phyloP scores from a whole-genome alignment of 148 eudicot genomes.

The Beta vulgaris region DNA sequence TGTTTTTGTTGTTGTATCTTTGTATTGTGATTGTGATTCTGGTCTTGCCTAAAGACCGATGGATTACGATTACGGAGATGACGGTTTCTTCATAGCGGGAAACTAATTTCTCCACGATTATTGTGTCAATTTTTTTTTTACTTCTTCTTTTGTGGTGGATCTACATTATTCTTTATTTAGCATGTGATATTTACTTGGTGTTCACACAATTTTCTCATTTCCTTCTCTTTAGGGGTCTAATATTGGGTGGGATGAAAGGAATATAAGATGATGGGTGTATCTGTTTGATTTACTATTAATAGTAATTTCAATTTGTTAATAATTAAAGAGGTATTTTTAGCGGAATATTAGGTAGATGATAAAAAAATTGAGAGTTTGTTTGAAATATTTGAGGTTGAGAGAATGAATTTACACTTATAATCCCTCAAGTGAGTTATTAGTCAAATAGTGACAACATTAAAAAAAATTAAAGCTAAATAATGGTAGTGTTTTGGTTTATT shows the following conservation, averaged over 20 bases:
- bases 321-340: too few relatives aligned
- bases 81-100: neutral
- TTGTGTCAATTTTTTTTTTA: neutral
- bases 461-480: too few relatives aligned
- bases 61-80: neutral
- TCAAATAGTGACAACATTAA: too few relatives aligned
- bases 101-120: neutral
- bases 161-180: neutral
- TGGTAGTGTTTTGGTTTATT: too few relatives aligned
- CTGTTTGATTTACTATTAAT: too few relatives aligned
- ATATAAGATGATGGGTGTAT: neutral
- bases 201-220: neutral
- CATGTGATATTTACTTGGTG: neutral
- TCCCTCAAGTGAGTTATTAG: too few relatives aligned
- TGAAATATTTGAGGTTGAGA: too few relatives aligned
- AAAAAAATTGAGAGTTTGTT: too few relatives aligned
- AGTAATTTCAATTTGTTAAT: too few relatives aligned
- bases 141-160: neutral
- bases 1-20: neutral
- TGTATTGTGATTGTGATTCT: conserved; percentile 3
- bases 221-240: neutral
- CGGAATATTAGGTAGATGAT: too few relatives aligned
- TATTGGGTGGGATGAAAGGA: neutral
- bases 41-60: neutral
- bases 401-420: too few relatives aligned